These are phyloP conservation scores for Zopfia rhizophila DNA, from an alignment of 2,329 filamentous ascomycete genomes.

Conservation along the genomic window DNA sequence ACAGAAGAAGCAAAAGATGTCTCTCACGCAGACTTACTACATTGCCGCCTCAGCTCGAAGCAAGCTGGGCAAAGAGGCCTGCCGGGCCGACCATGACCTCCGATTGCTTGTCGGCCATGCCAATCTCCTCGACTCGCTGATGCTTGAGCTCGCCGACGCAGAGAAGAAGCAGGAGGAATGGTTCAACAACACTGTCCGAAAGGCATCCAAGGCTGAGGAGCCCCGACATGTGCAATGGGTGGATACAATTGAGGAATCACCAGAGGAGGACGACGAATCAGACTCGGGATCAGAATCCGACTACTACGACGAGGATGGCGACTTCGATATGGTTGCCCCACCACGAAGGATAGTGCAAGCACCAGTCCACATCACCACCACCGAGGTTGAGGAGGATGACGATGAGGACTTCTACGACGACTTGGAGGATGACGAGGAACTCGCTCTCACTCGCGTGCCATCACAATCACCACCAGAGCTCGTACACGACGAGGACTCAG, in stretches of 20 bases:
- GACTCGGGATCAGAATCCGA: conserved; percentile 59
- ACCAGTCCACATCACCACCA: conserved; percentile 56
- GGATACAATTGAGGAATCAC: conserved; percentile 78
- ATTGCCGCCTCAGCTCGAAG: conserved; percentile 94
- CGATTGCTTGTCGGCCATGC: conserved; percentile 95
- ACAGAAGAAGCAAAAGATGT: conserved; percentile 84
- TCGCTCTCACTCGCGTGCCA: conserved; percentile 57
- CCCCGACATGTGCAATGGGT: conserved; percentile 86
- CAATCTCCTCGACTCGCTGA: conserved; percentile 95
- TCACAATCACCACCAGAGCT: conserved; percentile 61
- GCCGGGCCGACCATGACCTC: conserved; percentile 91
- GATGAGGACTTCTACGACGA: conserved; percentile 60
- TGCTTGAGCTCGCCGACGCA: conserved; percentile 90
- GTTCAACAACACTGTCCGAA: conserved; percentile 96
- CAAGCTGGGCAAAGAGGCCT: conserved; percentile 94
- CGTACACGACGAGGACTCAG: conserved; percentile 59
- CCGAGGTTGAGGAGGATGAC: conserved; percentile 53
- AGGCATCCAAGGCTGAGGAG: conserved; percentile 71
- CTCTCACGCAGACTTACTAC: conserved; percentile 97
- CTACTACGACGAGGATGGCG: conserved; percentile 63
- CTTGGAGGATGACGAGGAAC: conserved; percentile 57
- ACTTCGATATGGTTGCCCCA: conserved; percentile 58
- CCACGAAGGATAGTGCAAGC: conserved; percentile 53
- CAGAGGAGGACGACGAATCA: conserved; percentile 76
- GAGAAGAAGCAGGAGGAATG: conserved; percentile 95